A percentile compares a stretch with the other conserved stretches of the same genome.
Conservation (phyloP, 768 basidiomycete genomes). For the Naganishia kalamii region DNA sequence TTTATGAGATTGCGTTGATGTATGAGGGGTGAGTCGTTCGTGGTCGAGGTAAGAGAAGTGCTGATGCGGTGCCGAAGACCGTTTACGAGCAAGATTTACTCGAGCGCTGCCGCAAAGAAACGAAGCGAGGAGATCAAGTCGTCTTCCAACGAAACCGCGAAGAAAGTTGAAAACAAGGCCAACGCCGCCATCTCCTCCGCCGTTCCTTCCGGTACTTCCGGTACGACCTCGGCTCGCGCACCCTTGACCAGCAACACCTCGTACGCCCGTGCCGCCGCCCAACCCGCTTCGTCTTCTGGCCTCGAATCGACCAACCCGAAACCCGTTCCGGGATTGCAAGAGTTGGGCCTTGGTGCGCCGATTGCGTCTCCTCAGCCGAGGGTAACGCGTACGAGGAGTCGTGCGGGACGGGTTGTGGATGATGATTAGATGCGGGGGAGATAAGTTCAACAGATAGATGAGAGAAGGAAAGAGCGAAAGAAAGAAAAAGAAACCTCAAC, state of each 20-base stretch:
- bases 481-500: not conserved
- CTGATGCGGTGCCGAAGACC: slow-evolving; percentile 39
- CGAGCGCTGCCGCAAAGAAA: slow-evolving; percentile 28
- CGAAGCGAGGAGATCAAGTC: slow-evolving; percentile 22
- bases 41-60: not conserved
- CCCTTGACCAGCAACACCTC: slow-evolving; percentile 12
- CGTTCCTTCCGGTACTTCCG: too few relatives aligned
- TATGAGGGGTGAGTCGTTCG: slow-evolving; percentile 72
- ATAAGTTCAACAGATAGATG: not conserved
- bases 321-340: not conserved
- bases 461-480: not conserved
- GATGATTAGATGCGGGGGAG: slow-evolving; percentile 28
- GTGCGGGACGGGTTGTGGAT: slow-evolving; percentile 33
- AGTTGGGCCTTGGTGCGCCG: slow-evolving; percentile 16
- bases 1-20: slow-evolving; percentile 73
- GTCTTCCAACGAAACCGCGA: slow-evolving; percentile 1
- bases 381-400: slow-evolving; percentile 40
- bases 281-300: slow-evolving; percentile 18
- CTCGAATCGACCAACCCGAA: slow-evolving; percentile 21
- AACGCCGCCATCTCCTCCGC: slow-evolving; percentile 22
- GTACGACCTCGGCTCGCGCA: slow-evolving; percentile 23
- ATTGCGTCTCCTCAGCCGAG: slow-evolving; percentile 28
- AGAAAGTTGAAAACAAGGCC: slow-evolving; percentile 19
- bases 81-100: slow-evolving; percentile 51
- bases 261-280: slow-evolving; percentile 25